Percentiles rank a stretch among this genome's conserved stretches.
phyloP scores from a whole-genome alignment of 1,139 yeast genomes.

The Pichia sp. region DNA sequence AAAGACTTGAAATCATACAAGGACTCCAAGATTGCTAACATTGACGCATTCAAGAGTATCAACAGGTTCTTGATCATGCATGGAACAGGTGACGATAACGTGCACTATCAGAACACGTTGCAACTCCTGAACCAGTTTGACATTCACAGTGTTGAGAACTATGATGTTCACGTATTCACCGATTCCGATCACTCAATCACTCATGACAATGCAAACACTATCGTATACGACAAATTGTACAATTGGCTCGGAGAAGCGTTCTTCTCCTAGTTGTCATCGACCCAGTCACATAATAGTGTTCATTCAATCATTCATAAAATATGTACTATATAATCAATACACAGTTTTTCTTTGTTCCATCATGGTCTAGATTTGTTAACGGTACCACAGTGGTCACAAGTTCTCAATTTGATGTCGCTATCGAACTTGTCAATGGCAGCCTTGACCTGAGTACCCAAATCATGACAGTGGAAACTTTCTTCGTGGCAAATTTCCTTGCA shows the following conservation, averaged over 20 bases:
- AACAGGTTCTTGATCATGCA: constrained; percentile 77
- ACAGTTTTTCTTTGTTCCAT: constrained; percentile 1
- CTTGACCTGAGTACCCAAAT: constrained; percentile 87
- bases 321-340: no score
- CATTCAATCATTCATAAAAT: no score
- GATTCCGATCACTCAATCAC: constrained; percentile 84
- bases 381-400: constrained; percentile 72
- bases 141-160: constrained; percentile 58
- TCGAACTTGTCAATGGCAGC: constrained; percentile 73
- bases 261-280: no score
- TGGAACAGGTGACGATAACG: constrained; percentile 97
- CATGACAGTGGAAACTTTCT: constrained; percentile 64
- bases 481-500: constrained; percentile 66
- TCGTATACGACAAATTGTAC: constrained; percentile 69
- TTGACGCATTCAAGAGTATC: constrained; percentile 39
- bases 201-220: constrained; percentile 69
- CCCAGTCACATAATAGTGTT: no score
- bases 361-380: constrained; percentile 56
- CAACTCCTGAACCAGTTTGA: constrained; percentile 68
- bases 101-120: constrained; percentile 82
- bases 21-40: constrained; percentile 37
- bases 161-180: constrained; percentile 86
- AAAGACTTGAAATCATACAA: constrained; percentile 44
- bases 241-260: constrained; percentile 72
- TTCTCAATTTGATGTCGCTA: constrained; percentile 51